phyloP scores from a whole-genome alignment of 768 basidiomycete genomes.

The Tephrocybe sp. region DNA sequence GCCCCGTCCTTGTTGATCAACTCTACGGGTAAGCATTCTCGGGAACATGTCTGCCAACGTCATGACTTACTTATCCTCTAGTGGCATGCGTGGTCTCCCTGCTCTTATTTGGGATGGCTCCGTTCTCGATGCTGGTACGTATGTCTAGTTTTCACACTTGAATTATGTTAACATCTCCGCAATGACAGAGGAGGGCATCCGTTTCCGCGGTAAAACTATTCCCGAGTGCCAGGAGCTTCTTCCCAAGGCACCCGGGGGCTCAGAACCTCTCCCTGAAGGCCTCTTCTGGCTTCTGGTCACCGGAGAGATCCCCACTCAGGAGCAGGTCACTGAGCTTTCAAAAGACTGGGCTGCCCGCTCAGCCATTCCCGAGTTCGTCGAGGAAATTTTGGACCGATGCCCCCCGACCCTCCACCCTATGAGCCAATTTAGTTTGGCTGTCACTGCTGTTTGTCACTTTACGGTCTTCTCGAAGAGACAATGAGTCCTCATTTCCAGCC shows the following conservation, averaged over 20 bases:
- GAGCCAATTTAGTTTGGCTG: slow-evolving; percentile 96
- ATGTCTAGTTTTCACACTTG: not conserved
- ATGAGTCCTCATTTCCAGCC: not conserved
- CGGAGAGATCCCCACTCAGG: slow-evolving; percentile 89
- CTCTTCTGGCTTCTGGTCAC: slow-evolving; percentile 97
- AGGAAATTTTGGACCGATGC: slow-evolving; percentile 93
- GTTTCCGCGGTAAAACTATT: slow-evolving; percentile 96
- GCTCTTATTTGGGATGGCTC: slow-evolving; percentile 99
- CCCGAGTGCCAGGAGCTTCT: slow-evolving; percentile 85
- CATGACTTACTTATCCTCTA: slow-evolving; percentile 26
- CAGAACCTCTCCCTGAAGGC: slow-evolving; percentile 89
- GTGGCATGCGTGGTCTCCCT: slow-evolving; percentile 87
- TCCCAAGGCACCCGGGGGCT: slow-evolving; percentile 86
- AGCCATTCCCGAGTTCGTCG: slow-evolving; percentile 90
- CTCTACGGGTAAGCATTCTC: slow-evolving; percentile 69
- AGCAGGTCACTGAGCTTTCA: slow-evolving; percentile 84
- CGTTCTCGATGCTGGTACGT: slow-evolving; percentile 86
- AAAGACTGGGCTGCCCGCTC: slow-evolving; percentile 95
- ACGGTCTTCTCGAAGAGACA: not conserved
- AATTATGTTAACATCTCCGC: slow-evolving; percentile 10
- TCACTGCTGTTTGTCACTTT: slow-evolving; percentile 73
- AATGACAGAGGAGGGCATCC: slow-evolving; percentile 85
- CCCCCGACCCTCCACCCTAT: slow-evolving; percentile 95
- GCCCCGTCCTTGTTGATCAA: slow-evolving; percentile 88
- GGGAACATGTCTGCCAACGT: not conserved